phyloP scores from a whole-genome alignment of 495 filamentous ascomycete species.

The Penicillium pulvis region DNA sequence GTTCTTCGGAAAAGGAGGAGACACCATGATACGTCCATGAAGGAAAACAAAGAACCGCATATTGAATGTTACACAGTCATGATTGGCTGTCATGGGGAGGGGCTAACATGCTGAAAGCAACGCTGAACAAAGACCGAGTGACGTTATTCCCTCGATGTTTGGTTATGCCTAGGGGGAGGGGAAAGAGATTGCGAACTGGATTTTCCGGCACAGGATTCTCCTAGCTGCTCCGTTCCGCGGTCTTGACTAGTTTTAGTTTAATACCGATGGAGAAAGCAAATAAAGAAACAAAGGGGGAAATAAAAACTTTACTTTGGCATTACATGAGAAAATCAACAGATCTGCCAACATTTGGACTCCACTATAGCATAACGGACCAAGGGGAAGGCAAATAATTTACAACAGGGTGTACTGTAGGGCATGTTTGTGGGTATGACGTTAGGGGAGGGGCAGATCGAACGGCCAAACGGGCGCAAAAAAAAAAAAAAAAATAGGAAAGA shows the following conservation, averaged over 20 bases:
- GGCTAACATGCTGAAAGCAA: conserved; percentile 3
- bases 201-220: conserved; percentile 2
- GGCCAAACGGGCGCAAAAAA: conserved; percentile 11
- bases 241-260: no score
- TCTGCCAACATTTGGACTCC: neutral
- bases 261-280: conserved; percentile 2
- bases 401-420: neutral
- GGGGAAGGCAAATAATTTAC: neutral
- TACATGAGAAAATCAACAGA: neutral
- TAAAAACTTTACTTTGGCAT: conserved; percentile 2
- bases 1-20: conserved; percentile 28
- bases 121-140: conserved; percentile 11
- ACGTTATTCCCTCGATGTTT: conserved; percentile 5
- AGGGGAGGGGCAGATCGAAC: conserved; percentile 12
- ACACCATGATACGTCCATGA: conserved; percentile 27
- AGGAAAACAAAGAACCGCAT: conserved; percentile 5
- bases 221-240: neutral
- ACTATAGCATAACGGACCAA: neutral
- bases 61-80: neutral
- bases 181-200: neutral
- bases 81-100: conserved; percentile 5
- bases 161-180: neutral
- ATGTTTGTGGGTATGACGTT: conserved; percentile 20
- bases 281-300: conserved; percentile 8
- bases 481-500: conserved; percentile 3